phyloP scores from a whole-genome alignment of 1,284 basidiomycete genomes.

The Phylloboletellus chloephorus region DNA sequence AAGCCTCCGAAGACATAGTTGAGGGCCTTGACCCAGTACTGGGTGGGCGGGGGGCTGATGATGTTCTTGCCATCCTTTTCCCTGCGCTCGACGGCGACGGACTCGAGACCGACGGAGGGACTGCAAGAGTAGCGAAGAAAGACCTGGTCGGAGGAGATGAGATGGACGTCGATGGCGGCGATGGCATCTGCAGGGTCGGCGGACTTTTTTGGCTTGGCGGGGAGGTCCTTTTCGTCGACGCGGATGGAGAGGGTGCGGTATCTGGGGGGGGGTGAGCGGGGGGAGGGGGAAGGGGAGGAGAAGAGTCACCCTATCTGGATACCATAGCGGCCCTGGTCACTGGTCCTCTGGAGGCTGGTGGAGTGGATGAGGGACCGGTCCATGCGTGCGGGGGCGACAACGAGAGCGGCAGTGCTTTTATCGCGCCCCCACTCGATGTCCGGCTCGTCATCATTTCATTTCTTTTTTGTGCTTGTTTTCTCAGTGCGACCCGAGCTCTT shows the following conservation, averaged over 20 bases:
- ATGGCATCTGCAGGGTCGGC: slow-evolving; percentile 37
- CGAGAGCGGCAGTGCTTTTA: slow-evolving; percentile 4
- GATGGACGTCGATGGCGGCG: slow-evolving; percentile 46
- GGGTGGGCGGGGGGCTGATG: slow-evolving; percentile 44
- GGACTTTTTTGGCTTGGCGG: slow-evolving; percentile 14
- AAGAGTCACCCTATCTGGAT: slow-evolving; percentile 29
- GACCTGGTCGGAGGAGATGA: slow-evolving; percentile 37
- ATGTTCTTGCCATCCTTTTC: slow-evolving; percentile 44
- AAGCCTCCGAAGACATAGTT: slow-evolving; percentile 53
- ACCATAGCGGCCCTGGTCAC: slow-evolving; percentile 22
- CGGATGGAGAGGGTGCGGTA: slow-evolving; percentile 43
- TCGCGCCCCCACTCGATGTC: no score
- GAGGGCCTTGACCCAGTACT: slow-evolving; percentile 44
- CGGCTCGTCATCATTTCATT: slow-evolving; percentile 9
- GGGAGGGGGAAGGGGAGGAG: rapidly evolving
- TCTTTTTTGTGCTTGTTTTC: not conserved
- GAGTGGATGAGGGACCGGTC: slow-evolving; percentile 15
- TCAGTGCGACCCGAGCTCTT: slow-evolving; percentile 18
- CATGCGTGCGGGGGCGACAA: slow-evolving; percentile 11
- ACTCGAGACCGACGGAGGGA: slow-evolving; percentile 42
- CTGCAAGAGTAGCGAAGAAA: slow-evolving; percentile 41
- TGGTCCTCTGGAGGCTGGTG: slow-evolving; percentile 13
- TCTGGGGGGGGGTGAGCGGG: slow-evolving; percentile 13
- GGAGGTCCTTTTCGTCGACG: slow-evolving; percentile 30
- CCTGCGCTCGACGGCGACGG: slow-evolving; percentile 36